Percentiles rank a stretch among this genome's conserved stretches.
Evolutionary conservation across 192 early-diverging fungal genomes (phyloP).

Genomic region (Coemansia pectinata): DNA sequence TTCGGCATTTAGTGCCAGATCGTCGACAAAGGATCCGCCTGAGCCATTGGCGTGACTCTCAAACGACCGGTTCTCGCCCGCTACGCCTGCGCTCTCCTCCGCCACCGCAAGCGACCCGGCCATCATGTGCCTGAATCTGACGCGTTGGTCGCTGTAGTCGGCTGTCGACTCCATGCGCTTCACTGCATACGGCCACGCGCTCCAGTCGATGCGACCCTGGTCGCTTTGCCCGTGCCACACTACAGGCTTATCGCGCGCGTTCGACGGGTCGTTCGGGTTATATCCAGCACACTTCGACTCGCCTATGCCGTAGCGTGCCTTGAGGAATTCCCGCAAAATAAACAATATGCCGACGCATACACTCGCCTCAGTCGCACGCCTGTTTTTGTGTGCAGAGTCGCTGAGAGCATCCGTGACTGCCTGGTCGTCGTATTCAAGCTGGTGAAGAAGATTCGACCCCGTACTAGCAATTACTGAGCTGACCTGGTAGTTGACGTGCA

Average conservation of each 20-base stretch:
- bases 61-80: constrained; percentile 9
- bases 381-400: constrained; percentile 9
- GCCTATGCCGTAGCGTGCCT: constrained; percentile 57
- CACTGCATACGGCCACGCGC: constrained; percentile 34
- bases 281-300: constrained; percentile 58
- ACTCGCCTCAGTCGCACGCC: constrained; percentile 56
- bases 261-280: constrained; percentile 50
- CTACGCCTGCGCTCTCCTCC: constrained; percentile 21
- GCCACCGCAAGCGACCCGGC: constrained; percentile 32
- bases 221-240: constrained; percentile 42
- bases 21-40: constrained; percentile 5
- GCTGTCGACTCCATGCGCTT: constrained; percentile 33
- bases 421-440: constrained; percentile 27
- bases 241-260: constrained; percentile 61
- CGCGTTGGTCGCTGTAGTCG: constrained; percentile 38
- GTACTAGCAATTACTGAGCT: constrained; percentile 72
- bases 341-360: constrained; percentile 65
- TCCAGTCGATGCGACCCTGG: constrained; percentile 46
- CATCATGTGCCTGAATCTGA: constrained; percentile 36
- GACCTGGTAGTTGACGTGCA: constrained; percentile 71
- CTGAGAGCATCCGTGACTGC: background rate
- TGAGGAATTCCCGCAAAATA: constrained; percentile 64
- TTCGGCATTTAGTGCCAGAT: constrained; percentile 12
- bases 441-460: constrained; percentile 62
- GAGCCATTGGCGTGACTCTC: constrained; percentile 5